Conservation (phyloP, 768 basidiomycete genomes). For the Hypsizygus marmoreus region DNA sequence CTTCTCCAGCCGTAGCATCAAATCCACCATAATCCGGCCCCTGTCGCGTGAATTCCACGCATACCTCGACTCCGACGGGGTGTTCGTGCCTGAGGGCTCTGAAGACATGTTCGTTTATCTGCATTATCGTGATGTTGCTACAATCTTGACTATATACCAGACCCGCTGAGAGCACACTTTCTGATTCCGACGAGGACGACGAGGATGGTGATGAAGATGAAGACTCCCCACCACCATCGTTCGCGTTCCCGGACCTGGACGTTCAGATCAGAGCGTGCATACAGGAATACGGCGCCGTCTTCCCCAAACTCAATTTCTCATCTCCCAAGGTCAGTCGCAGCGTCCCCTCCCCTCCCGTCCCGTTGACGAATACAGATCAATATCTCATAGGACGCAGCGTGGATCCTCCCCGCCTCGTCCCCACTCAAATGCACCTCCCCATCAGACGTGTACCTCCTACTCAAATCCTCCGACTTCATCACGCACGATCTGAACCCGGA, state of each 20-base stretch:
- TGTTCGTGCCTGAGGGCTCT: constrained; percentile 80
- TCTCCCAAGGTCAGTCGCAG: constrained; percentile 80
- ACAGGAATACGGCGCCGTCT: constrained; percentile 76
- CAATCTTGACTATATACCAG: constrained; percentile 31
- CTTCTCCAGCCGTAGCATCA: constrained; percentile 65
- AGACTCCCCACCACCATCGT: constrained; percentile 31
- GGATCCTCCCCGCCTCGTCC: constrained; percentile 83
- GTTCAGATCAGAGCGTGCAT: constrained; percentile 65
- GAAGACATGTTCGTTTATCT: constrained; percentile 74
- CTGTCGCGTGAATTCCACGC: constrained; percentile 61
- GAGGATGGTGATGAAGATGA: constrained; percentile 37
- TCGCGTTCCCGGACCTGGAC: constrained; percentile 85
- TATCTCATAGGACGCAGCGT: constrained; percentile 76
- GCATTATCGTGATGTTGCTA: neutral
- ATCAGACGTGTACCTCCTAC: constrained; percentile 85
- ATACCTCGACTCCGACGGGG: constrained; percentile 83
- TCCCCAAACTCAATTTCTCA: constrained; percentile 96
- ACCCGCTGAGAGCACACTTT: constrained; percentile 53
- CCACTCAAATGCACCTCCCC: constrained; percentile 87
- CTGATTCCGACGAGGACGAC: constrained; percentile 53
- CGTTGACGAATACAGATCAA: neutral
- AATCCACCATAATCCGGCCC: constrained; percentile 74
- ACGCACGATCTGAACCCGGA: constrained; percentile 69
- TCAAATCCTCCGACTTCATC: constrained; percentile 93
- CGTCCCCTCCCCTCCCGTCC: neutral